Evolutionary conservation across 345 rosid species (phyloP).

Genomic region (Brassica cretica): DNA sequence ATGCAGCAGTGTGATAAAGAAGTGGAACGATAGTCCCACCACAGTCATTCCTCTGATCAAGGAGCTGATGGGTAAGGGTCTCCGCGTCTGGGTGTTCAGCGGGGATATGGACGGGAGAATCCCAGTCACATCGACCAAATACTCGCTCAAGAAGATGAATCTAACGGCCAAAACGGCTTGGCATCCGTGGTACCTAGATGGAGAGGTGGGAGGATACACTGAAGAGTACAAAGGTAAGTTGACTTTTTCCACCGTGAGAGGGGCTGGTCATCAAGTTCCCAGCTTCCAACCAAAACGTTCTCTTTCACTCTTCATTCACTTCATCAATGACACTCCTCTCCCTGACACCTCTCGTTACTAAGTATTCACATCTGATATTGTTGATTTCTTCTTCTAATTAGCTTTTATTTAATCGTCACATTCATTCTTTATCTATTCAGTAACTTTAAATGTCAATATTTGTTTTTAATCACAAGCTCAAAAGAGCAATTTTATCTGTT

Average conservation of each 20-base stretch:
- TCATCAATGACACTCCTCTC: conserved; percentile 62
- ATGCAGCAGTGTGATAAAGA: conserved; percentile 55
- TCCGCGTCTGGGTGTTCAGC: conserved; percentile 83
- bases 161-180: conserved; percentile 56
- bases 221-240: conserved; percentile 65
- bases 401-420: neutral
- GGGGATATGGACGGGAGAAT: conserved; percentile 87
- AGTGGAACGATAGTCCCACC: conserved; percentile 71
- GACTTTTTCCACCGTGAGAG: conserved; percentile 80
- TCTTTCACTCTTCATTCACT: conserved; percentile 68
- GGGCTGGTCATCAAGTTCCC: conserved; percentile 91
- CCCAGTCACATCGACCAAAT: conserved; percentile 77
- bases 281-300: conserved; percentile 81
- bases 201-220: conserved; percentile 85
- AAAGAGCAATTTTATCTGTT: conserved; percentile 21
- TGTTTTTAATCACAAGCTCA: conserved; percentile 14
- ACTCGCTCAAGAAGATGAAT: conserved; percentile 63
- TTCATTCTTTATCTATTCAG: conserved; percentile 18
- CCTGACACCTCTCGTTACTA: conserved; percentile 52
- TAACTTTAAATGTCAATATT: conserved; percentile 18
- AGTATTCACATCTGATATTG: conserved; percentile 16
- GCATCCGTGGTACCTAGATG: conserved; percentile 75
- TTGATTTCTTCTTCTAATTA: neutral
- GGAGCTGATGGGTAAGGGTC: conserved; percentile 53
- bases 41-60: conserved; percentile 62